phyloP scores from a whole-genome alignment of 441 rosid species.

The Adansonia madagascariensis region DNA sequence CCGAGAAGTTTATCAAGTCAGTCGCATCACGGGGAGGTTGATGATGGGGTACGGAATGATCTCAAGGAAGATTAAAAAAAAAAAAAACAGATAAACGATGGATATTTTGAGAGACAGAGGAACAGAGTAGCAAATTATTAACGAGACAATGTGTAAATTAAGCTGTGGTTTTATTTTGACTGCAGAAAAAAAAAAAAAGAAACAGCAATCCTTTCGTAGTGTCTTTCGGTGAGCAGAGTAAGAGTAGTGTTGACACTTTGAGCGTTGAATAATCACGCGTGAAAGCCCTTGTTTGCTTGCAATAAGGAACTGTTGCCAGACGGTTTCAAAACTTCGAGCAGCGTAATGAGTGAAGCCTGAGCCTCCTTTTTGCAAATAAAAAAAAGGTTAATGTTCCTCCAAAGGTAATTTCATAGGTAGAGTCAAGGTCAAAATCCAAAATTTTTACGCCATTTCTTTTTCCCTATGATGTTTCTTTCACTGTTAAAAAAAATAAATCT shows the following conservation, averaged over 20 bases:
- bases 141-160: neutral
- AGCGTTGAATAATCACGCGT: neutral
- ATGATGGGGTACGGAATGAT: neutral
- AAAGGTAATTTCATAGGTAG: neutral
- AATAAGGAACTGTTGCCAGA: neutral
- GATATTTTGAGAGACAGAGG: slow-evolving; percentile 1
- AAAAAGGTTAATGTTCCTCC: neutral
- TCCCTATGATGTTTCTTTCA: neutral
- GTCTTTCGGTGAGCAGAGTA: neutral
- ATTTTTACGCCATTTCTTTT: neutral
- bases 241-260: neutral
- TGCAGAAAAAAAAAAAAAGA: neutral
- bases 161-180: neutral
- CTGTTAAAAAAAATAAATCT: neutral
- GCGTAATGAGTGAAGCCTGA: neutral
- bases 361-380: neutral
- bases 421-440: neutral
- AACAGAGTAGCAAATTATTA: neutral
- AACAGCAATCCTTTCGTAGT: neutral
- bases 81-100: neutral
- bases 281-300: neutral
- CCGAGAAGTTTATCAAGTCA: neutral
- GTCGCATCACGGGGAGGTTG: neutral
- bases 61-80: neutral
- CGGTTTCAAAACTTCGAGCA: neutral